phyloP scores from a whole-genome alignment of 306 rosid species.

The Citrullus mucosospermus region DNA sequence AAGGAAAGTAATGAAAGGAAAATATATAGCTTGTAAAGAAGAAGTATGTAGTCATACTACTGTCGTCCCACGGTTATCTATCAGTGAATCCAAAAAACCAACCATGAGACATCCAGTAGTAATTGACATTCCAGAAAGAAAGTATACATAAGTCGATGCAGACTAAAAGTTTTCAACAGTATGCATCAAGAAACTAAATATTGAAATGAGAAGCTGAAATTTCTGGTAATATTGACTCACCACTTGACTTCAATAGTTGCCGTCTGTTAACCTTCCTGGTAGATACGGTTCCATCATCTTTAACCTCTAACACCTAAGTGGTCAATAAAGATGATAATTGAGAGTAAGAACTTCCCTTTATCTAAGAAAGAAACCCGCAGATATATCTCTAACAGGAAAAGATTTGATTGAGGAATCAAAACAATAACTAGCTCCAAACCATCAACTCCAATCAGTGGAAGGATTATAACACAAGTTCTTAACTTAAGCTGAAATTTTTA shows the following conservation, averaged over 20 bases:
- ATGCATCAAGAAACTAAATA: neutral
- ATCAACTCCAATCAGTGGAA: neutral
- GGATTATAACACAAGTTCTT: neutral
- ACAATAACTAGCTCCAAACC: neutral
- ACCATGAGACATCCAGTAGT: neutral
- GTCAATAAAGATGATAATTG: neutral
- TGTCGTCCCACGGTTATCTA: neutral
- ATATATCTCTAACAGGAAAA: neutral
- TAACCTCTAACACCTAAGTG: constrained; percentile 78
- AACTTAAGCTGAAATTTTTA: neutral
- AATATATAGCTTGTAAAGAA: neutral
- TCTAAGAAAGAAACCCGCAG: neutral
- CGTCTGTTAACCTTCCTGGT: constrained; percentile 83
- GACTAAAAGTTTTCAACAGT: neutral
- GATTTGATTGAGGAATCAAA: neutral
- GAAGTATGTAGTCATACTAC: neutral
- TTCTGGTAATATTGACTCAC: constrained; percentile 26
- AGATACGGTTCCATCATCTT: constrained; percentile 46
- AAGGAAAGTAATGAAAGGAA: neutral
- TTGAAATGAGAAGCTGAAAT: constrained; percentile 6
- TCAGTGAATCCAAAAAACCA: neutral
- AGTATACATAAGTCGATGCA: neutral
- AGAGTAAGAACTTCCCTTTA: neutral
- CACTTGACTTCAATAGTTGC: constrained; percentile 80
- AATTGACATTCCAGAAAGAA: neutral